Percentiles rank a stretch among this genome's conserved stretches.
These are phyloP conservation scores for Theileria annulata DNA, from an alignment of 169 alveolate genomes.

Conservation along the genomic window DNA sequence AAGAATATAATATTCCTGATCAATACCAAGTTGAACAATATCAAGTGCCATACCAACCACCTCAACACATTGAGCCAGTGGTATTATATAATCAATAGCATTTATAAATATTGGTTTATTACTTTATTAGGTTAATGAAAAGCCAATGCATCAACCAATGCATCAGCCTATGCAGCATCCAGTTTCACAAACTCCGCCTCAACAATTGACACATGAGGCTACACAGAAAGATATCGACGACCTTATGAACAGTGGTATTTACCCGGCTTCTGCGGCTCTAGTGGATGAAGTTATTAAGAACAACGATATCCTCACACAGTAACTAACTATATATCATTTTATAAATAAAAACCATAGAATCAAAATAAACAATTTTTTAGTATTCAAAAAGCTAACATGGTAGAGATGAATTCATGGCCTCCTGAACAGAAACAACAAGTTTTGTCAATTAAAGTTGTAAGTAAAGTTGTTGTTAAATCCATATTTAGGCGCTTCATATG, in stretches of 20 bases:
- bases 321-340: background rate
- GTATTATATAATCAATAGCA: background rate
- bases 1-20: background rate
- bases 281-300: slow-evolving; percentile 69
- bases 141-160: background rate
- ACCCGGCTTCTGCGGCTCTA: slow-evolving; percentile 62
- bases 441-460: slow-evolving; percentile 56
- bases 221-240: slow-evolving; percentile 44
- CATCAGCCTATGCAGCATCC: background rate
- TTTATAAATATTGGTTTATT: no score
- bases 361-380: slow-evolving; percentile 18
- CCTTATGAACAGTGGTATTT: slow-evolving; percentile 49
- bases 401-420: slow-evolving; percentile 69
- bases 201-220: slow-evolving; percentile 3
- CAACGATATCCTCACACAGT: slow-evolving; percentile 65
- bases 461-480: background rate
- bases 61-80: background rate
- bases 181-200: background rate
- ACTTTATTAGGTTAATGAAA: background rate
- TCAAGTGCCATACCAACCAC: background rate
- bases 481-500: slow-evolving; percentile 43
- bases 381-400: slow-evolving; percentile 59
- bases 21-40: background rate
- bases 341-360: background rate
- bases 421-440: slow-evolving; percentile 66